phyloP scores from a whole-genome alignment of 2,329 filamentous ascomycete genomes.

The Daldinia sp. region DNA sequence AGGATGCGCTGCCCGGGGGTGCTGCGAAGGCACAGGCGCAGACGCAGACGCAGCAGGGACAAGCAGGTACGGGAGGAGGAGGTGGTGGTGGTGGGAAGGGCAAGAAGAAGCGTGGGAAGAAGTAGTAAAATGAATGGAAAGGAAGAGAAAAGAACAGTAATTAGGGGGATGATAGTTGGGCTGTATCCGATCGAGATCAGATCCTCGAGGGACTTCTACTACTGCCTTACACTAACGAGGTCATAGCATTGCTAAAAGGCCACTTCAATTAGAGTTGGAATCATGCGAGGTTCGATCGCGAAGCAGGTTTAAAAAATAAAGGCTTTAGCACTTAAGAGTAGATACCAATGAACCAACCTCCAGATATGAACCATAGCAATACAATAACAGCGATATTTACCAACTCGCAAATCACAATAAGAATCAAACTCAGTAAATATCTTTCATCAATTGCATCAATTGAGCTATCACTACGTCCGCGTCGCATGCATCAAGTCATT shows the following conservation, averaged over 20 bases:
- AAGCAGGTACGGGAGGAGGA: slow-evolving; percentile 48
- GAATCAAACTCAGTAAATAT: slow-evolving; percentile 12
- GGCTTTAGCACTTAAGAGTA: no score
- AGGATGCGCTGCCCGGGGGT: slow-evolving; percentile 35
- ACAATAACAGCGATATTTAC: background rate
- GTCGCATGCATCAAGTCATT: slow-evolving; percentile 40
- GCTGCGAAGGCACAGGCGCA: slow-evolving; percentile 48
- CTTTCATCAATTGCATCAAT: slow-evolving; percentile 42
- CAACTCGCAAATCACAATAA: background rate
- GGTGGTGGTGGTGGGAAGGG: slow-evolving; percentile 63
- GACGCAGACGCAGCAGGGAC: slow-evolving; percentile 38
- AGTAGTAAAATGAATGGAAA: slow-evolving; percentile 60
- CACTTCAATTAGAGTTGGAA: background rate
- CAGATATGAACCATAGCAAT: background rate
- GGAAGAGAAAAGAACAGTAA: background rate
- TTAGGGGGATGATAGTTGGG: background rate
- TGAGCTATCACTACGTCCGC: slow-evolving; percentile 29
- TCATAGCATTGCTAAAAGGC: background rate
- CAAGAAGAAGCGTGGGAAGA: slow-evolving; percentile 80
- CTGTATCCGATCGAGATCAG: background rate
- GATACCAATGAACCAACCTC: background rate
- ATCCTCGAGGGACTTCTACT: background rate
- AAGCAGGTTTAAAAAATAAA: background rate
- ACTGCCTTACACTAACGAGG: background rate
- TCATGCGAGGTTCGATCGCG: background rate